phyloP scores from a whole-genome alignment of 2,329 filamentous ascomycete genomes.

The Cryoendolithus antarcticus region DNA sequence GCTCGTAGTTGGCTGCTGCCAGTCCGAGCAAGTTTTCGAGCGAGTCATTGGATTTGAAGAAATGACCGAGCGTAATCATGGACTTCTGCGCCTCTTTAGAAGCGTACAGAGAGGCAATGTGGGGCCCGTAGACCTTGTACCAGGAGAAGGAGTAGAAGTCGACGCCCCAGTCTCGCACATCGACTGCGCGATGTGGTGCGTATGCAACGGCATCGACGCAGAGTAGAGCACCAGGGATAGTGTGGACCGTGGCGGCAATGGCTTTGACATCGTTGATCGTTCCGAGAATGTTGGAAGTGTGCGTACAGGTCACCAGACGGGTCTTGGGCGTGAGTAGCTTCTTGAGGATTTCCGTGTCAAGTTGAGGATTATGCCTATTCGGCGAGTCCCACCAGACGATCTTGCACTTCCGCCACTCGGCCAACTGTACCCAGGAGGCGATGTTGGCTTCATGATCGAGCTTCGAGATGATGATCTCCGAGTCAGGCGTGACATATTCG shows the following conservation, averaged over 20 bases:
- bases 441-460: slow-evolving; percentile 72
- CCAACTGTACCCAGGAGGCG: slow-evolving; percentile 59
- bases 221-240: slow-evolving; percentile 45
- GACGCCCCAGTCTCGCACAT: slow-evolving; percentile 55
- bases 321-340: slow-evolving; percentile 51
- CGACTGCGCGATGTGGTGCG: slow-evolving; percentile 58
- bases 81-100: slow-evolving; percentile 42
- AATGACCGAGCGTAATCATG: slow-evolving; percentile 50
- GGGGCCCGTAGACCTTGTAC: slow-evolving; percentile 76
- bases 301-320: slow-evolving; percentile 59
- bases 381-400: slow-evolving; percentile 55
- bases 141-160: slow-evolving; percentile 71
- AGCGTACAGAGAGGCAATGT: slow-evolving; percentile 59
- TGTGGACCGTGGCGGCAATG: slow-evolving; percentile 43
- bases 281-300: slow-evolving; percentile 62
- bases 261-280: slow-evolving; percentile 52
- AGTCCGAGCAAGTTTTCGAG: slow-evolving; percentile 57
- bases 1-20: slow-evolving; percentile 59
- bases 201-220: slow-evolving; percentile 67
- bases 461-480: slow-evolving; percentile 52
- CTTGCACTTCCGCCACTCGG: slow-evolving; percentile 44
- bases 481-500: slow-evolving; percentile 43
- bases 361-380: slow-evolving; percentile 42
- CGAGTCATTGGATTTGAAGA: slow-evolving; percentile 48
- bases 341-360: slow-evolving; percentile 45